These are phyloP conservation scores for Lactarius tabidus DNA, from an alignment of 768 basidiomycete species.

Conservation along the genomic window DNA sequence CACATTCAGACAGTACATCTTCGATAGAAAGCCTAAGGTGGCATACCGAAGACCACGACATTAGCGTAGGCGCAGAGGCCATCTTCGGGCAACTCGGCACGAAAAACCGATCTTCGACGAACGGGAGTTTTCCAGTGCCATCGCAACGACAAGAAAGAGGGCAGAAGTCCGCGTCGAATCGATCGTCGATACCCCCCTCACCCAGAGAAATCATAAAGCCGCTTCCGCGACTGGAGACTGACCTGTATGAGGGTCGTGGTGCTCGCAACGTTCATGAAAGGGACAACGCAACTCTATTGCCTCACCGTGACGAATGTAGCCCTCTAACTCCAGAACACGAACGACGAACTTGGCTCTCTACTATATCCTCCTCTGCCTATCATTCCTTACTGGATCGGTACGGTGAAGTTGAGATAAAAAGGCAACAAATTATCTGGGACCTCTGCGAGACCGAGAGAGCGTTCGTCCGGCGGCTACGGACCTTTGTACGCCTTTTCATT, in stretches of 20 bases:
- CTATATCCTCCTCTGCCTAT: slow-evolving; percentile 31
- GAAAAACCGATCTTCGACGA: not conserved
- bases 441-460: slow-evolving; percentile 62
- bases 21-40: slow-evolving; percentile 24
- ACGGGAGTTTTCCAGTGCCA: not conserved
- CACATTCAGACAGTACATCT: slow-evolving; percentile 16
- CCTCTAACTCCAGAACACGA: slow-evolving; percentile 8
- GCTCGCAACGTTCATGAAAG: not conserved
- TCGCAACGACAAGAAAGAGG: slow-evolving; percentile 8
- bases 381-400: slow-evolving; percentile 37
- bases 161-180: not conserved
- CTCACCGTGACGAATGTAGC: slow-evolving; percentile 7
- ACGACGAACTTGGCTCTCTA: slow-evolving; percentile 26
- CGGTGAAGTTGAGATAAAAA: slow-evolving; percentile 50
- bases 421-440: slow-evolving; percentile 67
- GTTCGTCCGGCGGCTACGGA: slow-evolving; percentile 63
- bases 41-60: slow-evolving; percentile 10
- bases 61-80: slow-evolving; percentile 19
- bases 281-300: not conserved
- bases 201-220: not conserved
- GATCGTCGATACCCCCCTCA: not conserved
- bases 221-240: not conserved
- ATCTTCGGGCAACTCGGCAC: slow-evolving; percentile 21
- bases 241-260: not conserved
- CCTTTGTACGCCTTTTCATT: slow-evolving; percentile 69